phyloP scores from a whole-genome alignment of 768 basidiomycete genomes.

The Kwoniella dejecticola region DNA sequence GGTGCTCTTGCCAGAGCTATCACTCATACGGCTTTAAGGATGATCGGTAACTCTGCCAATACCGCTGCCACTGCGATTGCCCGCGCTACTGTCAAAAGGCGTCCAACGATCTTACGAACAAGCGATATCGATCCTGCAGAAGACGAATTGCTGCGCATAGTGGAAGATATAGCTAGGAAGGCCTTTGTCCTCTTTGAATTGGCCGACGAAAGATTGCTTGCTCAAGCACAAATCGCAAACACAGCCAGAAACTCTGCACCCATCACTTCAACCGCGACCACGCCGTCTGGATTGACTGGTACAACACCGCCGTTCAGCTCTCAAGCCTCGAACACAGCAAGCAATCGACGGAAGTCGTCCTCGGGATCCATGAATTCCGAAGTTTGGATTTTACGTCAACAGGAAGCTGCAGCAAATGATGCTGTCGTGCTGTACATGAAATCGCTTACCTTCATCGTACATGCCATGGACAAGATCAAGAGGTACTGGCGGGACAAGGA shows the following conservation, averaged over 20 bases:
- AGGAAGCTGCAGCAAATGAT: conserved; percentile 49
- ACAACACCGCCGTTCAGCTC: conserved; percentile 28
- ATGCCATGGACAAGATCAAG: conserved; percentile 78
- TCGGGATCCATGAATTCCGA: conserved; percentile 48
- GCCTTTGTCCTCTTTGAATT: conserved; percentile 89
- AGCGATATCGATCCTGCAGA: conserved; percentile 59
- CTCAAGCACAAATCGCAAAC: conserved; percentile 30
- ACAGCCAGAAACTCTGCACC: conserved; percentile 3
- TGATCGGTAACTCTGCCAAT: conserved; percentile 54
- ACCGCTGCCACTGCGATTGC: conserved; percentile 44
- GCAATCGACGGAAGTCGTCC: conserved; percentile 46
- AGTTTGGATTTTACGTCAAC: conserved; percentile 32
- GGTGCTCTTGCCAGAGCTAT: conserved; percentile 56
- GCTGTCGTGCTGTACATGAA: conserved; percentile 53
- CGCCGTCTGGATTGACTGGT: conserved; percentile 10
- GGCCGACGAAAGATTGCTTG: conserved; percentile 76
- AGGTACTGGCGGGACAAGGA: conserved; percentile 59
- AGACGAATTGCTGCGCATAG: conserved; percentile 71
- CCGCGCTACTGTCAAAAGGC: conserved; percentile 32
- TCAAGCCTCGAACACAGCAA: conserved; percentile 7
- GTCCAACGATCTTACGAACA: conserved; percentile 37
- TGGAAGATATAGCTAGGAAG: conserved; percentile 95
- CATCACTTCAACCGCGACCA: no score
- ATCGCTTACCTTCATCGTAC: conserved; percentile 82
- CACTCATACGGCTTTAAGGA: conserved; percentile 55